Evolutionary conservation across 176 grass and related monocot genomes (phyloP).

Genomic region (Guadua angustifolia): DNA sequence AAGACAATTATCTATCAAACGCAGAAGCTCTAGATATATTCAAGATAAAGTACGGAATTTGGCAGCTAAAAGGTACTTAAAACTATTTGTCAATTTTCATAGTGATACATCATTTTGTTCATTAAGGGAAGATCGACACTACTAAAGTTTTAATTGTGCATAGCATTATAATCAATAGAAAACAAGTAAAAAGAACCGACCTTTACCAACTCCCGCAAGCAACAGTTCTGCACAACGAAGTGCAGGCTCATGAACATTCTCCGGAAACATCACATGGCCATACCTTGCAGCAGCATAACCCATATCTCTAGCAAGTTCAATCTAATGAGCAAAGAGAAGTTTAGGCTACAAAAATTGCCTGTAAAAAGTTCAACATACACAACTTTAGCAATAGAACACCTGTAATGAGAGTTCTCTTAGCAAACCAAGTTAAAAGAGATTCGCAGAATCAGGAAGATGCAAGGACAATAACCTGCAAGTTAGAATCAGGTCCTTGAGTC

Average conservation of each 20-base stretch:
- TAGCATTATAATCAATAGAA: not conserved
- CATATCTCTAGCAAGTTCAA: conserved; percentile 95
- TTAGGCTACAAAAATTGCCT: conserved; percentile 55
- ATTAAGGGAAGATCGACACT: conserved; percentile 10
- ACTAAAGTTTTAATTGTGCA: not conserved
- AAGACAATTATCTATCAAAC: conserved; percentile 10
- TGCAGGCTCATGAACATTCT: conserved; percentile 95
- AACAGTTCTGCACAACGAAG: conserved; percentile 92
- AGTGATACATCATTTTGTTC: conserved; percentile 10
- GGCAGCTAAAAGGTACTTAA: not conserved
- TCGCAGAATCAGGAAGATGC: conserved; percentile 10
- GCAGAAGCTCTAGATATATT: conserved; percentile 14
- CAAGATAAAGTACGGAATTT: conserved; percentile 2
- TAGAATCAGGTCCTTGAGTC: conserved; percentile 95
- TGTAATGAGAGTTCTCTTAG: conserved; percentile 24
- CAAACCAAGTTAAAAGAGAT: conserved; percentile 29
- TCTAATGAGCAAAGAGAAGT: conserved; percentile 70
- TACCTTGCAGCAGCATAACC: conserved; percentile 94
- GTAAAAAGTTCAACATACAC: conserved; percentile 46
- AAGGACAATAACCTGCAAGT: conserved; percentile 67
- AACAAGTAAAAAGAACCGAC: conserved; percentile 40
- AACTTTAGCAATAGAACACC: conserved; percentile 49
- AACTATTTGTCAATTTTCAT: conserved; percentile 11
- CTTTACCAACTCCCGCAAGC: conserved; percentile 89
- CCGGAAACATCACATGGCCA: conserved; percentile 98